Percentiles rank a stretch among this genome's conserved stretches.
phyloP scores from a whole-genome alignment of 2,329 filamentous ascomycete species.

The Daldinia sp. region DNA sequence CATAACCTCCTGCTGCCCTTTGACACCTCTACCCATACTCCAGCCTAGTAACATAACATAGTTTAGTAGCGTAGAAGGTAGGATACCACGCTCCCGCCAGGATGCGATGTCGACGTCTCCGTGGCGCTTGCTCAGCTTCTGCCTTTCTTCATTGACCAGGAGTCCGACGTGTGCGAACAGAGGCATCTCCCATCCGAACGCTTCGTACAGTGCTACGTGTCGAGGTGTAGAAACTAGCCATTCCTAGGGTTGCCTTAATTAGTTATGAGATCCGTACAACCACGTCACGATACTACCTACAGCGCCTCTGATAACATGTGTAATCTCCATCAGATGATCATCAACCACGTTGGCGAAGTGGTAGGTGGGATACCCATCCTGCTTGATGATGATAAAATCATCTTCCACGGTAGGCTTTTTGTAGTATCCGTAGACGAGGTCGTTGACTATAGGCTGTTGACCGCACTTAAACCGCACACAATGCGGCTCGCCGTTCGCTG shows the following conservation, averaged over 20 bases:
- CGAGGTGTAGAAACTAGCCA: constrained; percentile 95
- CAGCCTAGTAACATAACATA: constrained; percentile 89
- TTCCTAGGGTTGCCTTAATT: constrained; percentile 65
- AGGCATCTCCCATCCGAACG: constrained; percentile 79
- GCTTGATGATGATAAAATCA: constrained; percentile 91
- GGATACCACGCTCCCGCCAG: constrained; percentile 61
- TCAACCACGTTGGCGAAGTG: constrained; percentile 98
- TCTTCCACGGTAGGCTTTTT: constrained; percentile 70
- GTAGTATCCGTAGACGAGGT: constrained; percentile 82
- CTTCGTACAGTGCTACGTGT: constrained; percentile 77
- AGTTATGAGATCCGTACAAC: background rate
- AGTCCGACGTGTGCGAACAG: constrained; percentile 85
- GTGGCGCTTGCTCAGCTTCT: constrained; percentile 90
- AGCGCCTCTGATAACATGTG: constrained; percentile 91
- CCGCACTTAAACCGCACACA: constrained; percentile 81
- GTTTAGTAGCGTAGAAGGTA: constrained; percentile 72
- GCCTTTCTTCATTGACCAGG: constrained; percentile 74
- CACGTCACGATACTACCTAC: constrained; percentile 59
- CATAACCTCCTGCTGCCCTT: constrained; percentile 74
- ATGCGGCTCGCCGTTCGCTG: constrained; percentile 75
- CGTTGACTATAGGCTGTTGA: constrained; percentile 72
- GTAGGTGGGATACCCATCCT: constrained; percentile 93
- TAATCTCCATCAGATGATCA: constrained; percentile 94
- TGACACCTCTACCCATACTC: constrained; percentile 64
- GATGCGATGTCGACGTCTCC: constrained; percentile 63